Conservation (phyloP, 2,329 filamentous ascomycete species). For the Ophiostoma tasmaniense region DNA sequence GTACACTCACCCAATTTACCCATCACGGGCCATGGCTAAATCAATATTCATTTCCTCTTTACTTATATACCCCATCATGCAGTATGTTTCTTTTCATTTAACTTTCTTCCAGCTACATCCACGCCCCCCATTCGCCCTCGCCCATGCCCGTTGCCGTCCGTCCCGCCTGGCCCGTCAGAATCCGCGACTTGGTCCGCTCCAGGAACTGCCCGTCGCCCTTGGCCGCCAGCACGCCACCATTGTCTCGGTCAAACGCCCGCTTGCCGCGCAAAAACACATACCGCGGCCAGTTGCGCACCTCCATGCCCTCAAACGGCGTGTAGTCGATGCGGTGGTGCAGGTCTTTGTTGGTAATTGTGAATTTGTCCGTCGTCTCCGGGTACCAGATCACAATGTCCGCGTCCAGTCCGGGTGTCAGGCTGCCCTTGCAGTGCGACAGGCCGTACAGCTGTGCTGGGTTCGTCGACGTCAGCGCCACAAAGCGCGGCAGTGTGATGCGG, state of each 20-base stretch:
- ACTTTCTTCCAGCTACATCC: slow-evolving; percentile 18
- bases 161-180: slow-evolving; percentile 20
- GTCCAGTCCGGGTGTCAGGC: slow-evolving; percentile 42
- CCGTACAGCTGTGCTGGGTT: slow-evolving; percentile 52
- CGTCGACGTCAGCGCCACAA: slow-evolving; percentile 46
- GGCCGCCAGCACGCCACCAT: slow-evolving; percentile 39
- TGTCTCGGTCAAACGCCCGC: slow-evolving; percentile 49
- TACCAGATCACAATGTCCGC: slow-evolving; percentile 53
- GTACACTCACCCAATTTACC: not conserved
- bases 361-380: slow-evolving; percentile 28
- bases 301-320: slow-evolving; percentile 51
- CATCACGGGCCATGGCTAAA: not conserved
- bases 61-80: not conserved
- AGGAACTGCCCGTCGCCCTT: slow-evolving; percentile 43
- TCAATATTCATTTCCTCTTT: not conserved
- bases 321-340: slow-evolving; percentile 56
- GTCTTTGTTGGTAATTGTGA: slow-evolving; percentile 42
- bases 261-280: slow-evolving; percentile 51
- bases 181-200: slow-evolving; percentile 27
- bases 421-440: slow-evolving; percentile 43
- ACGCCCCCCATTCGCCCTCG: slow-evolving; percentile 16
- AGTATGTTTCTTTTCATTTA: slow-evolving; percentile 20
- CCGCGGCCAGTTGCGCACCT: slow-evolving; percentile 52
- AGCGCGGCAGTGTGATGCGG: slow-evolving; percentile 23
- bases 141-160: slow-evolving; percentile 18